Percentiles rank a stretch among this genome's conserved stretches.
Evolutionary conservation across 441 rosid genomes (phyloP).

Genomic region (Pelargonium fulgidum): DNA sequence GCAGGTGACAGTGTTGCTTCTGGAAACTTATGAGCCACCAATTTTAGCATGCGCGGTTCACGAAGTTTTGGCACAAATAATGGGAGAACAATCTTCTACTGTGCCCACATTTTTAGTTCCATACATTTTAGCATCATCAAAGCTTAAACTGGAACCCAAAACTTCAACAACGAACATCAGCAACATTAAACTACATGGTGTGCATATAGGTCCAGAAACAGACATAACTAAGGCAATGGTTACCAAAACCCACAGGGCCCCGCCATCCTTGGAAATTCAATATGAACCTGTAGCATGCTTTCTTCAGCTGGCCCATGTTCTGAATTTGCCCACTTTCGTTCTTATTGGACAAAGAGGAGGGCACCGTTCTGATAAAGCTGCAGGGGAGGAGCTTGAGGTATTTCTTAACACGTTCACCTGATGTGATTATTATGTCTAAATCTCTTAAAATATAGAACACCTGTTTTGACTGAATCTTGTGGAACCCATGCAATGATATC

Average conservation of each 20-base stretch:
- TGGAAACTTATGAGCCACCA: constrained; percentile 54
- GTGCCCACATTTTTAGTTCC: constrained; percentile 46
- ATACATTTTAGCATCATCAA: constrained; percentile 44
- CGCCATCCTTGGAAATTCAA: constrained; percentile 44
- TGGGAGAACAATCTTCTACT: constrained; percentile 24
- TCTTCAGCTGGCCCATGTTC: constrained; percentile 52
- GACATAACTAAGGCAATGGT: constrained; percentile 34
- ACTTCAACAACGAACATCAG: constrained; percentile 27
- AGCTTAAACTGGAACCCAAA: constrained; percentile 51
- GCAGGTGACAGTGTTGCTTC: constrained; percentile 53
- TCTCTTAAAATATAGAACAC: neutral
- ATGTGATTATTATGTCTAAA: neutral
- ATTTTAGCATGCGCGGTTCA: constrained; percentile 46
- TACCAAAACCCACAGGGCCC: constrained; percentile 46
- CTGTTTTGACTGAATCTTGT: neutral
- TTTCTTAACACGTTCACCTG: constrained; percentile 9
- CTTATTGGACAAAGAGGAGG: constrained; percentile 44
- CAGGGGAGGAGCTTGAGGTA: constrained; percentile 57
- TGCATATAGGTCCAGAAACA: constrained; percentile 61
- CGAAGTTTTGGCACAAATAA: constrained; percentile 43
- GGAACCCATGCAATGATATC: neutral
- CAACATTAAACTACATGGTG: constrained; percentile 33
- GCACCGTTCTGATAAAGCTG: constrained; percentile 33
- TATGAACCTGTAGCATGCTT: constrained; percentile 74
- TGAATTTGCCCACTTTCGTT: constrained; percentile 48